Conservation (phyloP, 2,329 filamentous ascomycete species). For the Phialophora macrospora region DNA sequence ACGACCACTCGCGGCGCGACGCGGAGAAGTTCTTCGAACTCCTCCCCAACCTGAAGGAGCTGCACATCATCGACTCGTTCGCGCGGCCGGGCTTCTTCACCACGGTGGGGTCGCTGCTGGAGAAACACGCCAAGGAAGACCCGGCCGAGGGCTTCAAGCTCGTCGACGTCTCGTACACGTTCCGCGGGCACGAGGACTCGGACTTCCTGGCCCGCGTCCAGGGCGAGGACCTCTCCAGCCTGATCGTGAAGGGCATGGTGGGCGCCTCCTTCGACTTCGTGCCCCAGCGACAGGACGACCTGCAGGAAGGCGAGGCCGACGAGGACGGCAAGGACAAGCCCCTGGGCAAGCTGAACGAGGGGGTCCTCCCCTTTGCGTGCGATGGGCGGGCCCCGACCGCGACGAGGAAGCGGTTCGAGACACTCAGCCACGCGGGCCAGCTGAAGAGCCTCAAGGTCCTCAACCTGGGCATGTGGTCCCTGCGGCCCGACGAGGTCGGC, state of each 20-base stretch:
- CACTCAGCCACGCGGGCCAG: constrained; percentile 15
- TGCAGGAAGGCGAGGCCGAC: constrained; percentile 16
- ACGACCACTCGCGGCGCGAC: constrained; percentile 46
- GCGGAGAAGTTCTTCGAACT: constrained; percentile 50
- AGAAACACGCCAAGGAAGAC: constrained; percentile 21
- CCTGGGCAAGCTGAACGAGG: constrained; percentile 24
- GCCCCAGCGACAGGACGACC: constrained; percentile 24
- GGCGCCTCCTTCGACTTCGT: constrained; percentile 34
- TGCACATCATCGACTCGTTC: constrained; percentile 57
- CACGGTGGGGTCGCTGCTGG: constrained; percentile 39
- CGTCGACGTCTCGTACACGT: constrained; percentile 55
- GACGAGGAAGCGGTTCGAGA: constrained; percentile 32
- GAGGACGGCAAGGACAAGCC: constrained; percentile 24
- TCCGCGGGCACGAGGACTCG: constrained; percentile 50
- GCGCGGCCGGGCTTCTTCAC: constrained; percentile 50
- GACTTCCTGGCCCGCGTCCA: constrained; percentile 50
- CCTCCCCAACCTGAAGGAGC: constrained; percentile 45
- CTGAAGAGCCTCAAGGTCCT: constrained; percentile 31
- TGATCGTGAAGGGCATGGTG: constrained; percentile 30
- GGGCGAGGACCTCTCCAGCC: constrained; percentile 31
- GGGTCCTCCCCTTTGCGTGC: constrained; percentile 35
- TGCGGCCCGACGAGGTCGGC: constrained; percentile 31
- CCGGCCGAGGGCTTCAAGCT: constrained; percentile 47
- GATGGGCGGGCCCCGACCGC: constrained; percentile 34
- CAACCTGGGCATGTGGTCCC: constrained; percentile 35